Evolutionary conservation across 2,329 filamentous ascomycete species (phyloP).

Genomic region (Cadophora luteo-olivacea): DNA sequence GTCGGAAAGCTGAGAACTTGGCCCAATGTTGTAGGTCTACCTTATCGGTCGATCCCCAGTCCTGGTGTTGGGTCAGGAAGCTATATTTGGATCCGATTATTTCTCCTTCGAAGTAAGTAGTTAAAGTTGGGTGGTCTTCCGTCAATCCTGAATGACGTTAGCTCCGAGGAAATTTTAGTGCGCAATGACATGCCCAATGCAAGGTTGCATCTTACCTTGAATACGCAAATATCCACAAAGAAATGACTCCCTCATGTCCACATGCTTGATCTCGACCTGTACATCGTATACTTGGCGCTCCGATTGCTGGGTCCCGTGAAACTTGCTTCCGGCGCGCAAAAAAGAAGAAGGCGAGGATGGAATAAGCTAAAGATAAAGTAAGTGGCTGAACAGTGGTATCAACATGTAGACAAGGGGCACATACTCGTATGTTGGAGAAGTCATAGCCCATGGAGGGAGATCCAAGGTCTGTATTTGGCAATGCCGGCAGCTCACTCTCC

Average conservation of each 20-base stretch:
- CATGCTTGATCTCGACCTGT: constrained; percentile 95
- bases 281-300: constrained; percentile 94
- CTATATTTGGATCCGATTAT: constrained; percentile 94
- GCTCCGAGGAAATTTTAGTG: constrained; percentile 9
- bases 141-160: constrained; percentile 72
- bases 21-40: constrained; percentile 93
- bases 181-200: not conserved
- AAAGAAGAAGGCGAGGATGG: constrained; percentile 86
- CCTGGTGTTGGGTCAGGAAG: constrained; percentile 88
- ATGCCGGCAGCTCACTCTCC: constrained; percentile 44
- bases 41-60: constrained; percentile 92
- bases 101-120: constrained; percentile 97
- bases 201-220: constrained; percentile 66
- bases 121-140: constrained; percentile 94
- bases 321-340: constrained; percentile 85
- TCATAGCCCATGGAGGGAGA: constrained; percentile 59
- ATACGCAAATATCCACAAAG: constrained; percentile 95
- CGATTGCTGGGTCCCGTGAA: constrained; percentile 89
- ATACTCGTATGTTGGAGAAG: constrained; percentile 61
- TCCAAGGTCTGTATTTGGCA: constrained; percentile 42
- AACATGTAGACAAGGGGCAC: constrained; percentile 36
- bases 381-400: constrained; percentile 15
- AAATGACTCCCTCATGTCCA: constrained; percentile 92
- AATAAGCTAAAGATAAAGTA: constrained; percentile 48
- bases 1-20: constrained; percentile 86